A percentile compares a stretch with the other conserved stretches of the same genome.
These are phyloP conservation scores for Pyricularia sp. DNA, from an alignment of 2,329 filamentous ascomycete species.

Conservation along the genomic window DNA sequence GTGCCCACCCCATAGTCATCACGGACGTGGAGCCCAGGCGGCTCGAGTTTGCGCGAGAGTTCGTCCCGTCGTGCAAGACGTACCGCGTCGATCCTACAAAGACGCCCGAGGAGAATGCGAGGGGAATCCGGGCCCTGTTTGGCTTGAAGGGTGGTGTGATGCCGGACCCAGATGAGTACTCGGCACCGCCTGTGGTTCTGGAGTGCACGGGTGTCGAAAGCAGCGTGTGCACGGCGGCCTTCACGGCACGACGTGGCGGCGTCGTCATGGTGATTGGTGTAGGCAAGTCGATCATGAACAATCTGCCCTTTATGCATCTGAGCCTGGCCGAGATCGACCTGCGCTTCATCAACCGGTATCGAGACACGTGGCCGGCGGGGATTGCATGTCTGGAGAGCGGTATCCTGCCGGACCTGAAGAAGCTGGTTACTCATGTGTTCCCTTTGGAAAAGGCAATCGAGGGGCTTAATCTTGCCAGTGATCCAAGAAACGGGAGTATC, in stretches of 20 bases:
- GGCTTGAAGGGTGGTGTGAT: conserved; percentile 15
- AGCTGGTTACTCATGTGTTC: conserved; percentile 49
- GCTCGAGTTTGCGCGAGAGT: conserved; percentile 42
- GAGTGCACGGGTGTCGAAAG: conserved; percentile 56
- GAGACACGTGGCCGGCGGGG: conserved; percentile 55
- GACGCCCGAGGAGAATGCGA: conserved; percentile 35
- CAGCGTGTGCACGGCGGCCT: conserved; percentile 46
- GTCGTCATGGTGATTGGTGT: conserved; percentile 53
- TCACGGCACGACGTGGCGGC: conserved; percentile 42
- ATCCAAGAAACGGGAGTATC: conserved; percentile 39
- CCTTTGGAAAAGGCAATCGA: conserved; percentile 48
- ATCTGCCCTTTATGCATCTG: conserved; percentile 54
- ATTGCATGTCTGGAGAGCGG: conserved; percentile 47
- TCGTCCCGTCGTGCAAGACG: conserved; percentile 39
- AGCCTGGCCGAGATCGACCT: conserved; percentile 53
- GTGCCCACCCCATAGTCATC: conserved; percentile 49
- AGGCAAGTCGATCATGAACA: conserved; percentile 48
- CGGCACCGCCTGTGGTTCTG: conserved; percentile 43
- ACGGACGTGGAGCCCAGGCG: conserved; percentile 46
- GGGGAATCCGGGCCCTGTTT: conserved; percentile 40
- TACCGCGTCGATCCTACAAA: conserved; percentile 37
- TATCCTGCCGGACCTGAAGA: conserved; percentile 43
- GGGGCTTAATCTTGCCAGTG: conserved; percentile 38
- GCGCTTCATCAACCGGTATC: conserved; percentile 58
- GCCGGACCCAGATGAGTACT: conserved; percentile 31